Evolutionary conservation across 2,329 filamentous ascomycete species (phyloP).

Genomic region (Penicillium thymicola): DNA sequence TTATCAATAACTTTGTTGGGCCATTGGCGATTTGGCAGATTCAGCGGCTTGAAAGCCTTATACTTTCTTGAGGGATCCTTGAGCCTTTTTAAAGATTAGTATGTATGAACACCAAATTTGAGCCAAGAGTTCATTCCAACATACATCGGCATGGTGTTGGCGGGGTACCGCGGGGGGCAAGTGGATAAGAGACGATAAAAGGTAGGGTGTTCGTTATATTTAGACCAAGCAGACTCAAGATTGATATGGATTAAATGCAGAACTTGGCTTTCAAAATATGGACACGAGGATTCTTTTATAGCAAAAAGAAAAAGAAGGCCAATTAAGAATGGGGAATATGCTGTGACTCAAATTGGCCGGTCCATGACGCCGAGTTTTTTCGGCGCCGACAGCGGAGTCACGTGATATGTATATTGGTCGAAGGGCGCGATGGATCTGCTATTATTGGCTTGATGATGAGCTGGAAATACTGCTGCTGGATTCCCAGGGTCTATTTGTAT

Average conservation of each 20-base stretch:
- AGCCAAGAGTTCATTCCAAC: slow-evolving; percentile 7
- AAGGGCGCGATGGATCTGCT: not conserved
- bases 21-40: slow-evolving; percentile 64
- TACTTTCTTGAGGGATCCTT: slow-evolving; percentile 51
- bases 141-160: slow-evolving; percentile 39
- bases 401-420: slow-evolving; percentile 8
- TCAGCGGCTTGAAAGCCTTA: slow-evolving; percentile 45
- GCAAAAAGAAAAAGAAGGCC: slow-evolving; percentile 6
- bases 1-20: slow-evolving; percentile 77
- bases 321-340: slow-evolving; percentile 21
- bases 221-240: slow-evolving; percentile 1
- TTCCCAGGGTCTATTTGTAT: not conserved
- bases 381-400: slow-evolving; percentile 28
- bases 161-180: slow-evolving; percentile 23
- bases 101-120: not conserved
- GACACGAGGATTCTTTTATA: slow-evolving; percentile 2
- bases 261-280: slow-evolving; percentile 3
- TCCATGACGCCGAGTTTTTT: slow-evolving; percentile 26
- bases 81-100: slow-evolving; percentile 35
- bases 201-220: not conserved
- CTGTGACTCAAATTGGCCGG: slow-evolving; percentile 22
- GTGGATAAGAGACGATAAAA: slow-evolving; percentile 18
- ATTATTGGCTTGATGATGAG: not conserved
- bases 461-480: not conserved
- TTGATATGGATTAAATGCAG: not conserved